phyloP scores from a whole-genome alignment of 495 filamentous ascomycete species.

The Podospora pseudocomata region DNA sequence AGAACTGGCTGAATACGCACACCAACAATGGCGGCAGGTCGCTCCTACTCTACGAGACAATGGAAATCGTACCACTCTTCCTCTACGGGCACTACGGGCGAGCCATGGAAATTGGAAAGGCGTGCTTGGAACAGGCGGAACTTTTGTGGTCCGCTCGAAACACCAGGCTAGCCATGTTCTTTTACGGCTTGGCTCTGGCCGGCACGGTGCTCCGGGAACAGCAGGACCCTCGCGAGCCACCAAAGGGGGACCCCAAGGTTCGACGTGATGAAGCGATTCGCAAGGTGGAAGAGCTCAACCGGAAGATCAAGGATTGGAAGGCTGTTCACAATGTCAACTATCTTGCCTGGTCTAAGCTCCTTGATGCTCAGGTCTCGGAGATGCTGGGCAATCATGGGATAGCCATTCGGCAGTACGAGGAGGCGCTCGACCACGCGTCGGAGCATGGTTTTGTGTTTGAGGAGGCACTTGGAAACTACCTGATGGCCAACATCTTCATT shows the following conservation, averaged over 20 bases:
- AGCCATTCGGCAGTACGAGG: conserved; percentile 66
- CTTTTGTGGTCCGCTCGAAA: conserved; percentile 71
- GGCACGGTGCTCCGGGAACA: conserved; percentile 60
- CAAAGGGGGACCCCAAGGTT: conserved; percentile 47
- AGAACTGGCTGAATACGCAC: conserved; percentile 49
- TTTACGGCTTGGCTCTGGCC: conserved; percentile 65
- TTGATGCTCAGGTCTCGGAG: conserved; percentile 72
- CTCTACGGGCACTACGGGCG: conserved; percentile 70
- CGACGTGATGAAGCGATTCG: conserved; percentile 54
- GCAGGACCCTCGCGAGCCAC: conserved; percentile 47
- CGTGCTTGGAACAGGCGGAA: conserved; percentile 54
- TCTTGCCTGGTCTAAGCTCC: conserved; percentile 65
- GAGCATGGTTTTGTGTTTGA: conserved; percentile 74
- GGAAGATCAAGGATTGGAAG: conserved; percentile 65
- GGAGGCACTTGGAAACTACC: conserved; percentile 74
- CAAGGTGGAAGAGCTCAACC: conserved; percentile 50
- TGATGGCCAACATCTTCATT: conserved; percentile 71
- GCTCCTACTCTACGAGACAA: conserved; percentile 66
- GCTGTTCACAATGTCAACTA: conserved; percentile 74
- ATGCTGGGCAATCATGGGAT: conserved; percentile 57
- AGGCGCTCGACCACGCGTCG: conserved; percentile 73
- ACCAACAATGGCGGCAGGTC: conserved; percentile 50
- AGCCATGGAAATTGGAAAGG: conserved; percentile 62
- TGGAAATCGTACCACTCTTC: conserved; percentile 68
- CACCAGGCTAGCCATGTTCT: conserved; percentile 59